phyloP scores from a whole-genome alignment of 345 rosid species.

The Eucalyptus microcorys region DNA sequence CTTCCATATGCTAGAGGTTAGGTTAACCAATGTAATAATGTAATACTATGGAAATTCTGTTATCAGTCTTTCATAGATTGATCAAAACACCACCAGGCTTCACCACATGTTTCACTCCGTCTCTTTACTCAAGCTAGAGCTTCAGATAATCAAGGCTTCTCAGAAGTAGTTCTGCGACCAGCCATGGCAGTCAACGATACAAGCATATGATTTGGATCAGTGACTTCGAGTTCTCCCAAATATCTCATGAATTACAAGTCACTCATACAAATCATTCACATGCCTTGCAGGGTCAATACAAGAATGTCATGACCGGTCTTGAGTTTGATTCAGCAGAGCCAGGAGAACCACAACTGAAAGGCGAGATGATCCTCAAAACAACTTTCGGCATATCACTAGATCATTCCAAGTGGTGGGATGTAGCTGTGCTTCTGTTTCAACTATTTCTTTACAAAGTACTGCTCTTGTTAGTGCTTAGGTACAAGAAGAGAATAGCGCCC shows the following conservation, averaged over 20 bases:
- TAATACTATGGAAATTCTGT: not conserved
- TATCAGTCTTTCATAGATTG: not conserved
- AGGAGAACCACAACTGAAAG: slow-evolving; percentile 4
- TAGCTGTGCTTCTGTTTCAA: slow-evolving; percentile 3
- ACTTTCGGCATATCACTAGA: not conserved
- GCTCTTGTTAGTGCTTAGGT: not conserved
- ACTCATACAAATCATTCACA: not conserved
- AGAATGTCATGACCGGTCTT: slow-evolving; percentile 16
- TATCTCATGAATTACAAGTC: not conserved
- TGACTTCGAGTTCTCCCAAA: not conserved
- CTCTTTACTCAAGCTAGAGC: not conserved
- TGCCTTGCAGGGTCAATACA: slow-evolving; percentile 15
- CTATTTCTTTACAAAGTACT: not conserved
- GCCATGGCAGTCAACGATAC: not conserved
- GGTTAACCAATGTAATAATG: not conserved
- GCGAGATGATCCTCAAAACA: slow-evolving; percentile 2
- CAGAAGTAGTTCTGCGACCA: not conserved
- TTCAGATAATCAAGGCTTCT: not conserved
- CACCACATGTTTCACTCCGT: not conserved
- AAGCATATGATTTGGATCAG: not conserved
- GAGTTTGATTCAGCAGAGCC: slow-evolving; percentile 6
- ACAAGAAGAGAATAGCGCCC: not conserved
- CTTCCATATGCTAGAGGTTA: not conserved
- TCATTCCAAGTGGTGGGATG: slow-evolving; percentile 12
- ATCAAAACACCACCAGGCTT: not conserved